Base-by-base conservation (phyloP, 1,284 basidiomycete species). In the Ganoderma lingzhi region DNA sequence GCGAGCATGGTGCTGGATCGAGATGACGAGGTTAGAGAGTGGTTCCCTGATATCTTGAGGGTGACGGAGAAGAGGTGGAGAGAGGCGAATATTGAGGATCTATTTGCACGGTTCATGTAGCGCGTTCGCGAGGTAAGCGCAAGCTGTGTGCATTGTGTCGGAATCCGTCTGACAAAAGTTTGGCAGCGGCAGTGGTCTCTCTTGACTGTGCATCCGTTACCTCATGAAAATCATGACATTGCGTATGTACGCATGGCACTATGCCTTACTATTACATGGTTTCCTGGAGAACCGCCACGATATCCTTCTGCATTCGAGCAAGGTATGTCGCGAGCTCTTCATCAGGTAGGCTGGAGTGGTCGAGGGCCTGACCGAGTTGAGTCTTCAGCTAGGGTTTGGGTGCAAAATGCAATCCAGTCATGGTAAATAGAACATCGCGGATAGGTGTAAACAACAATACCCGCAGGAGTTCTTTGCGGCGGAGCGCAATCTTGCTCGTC, bases 261-360 rank as follows among this genome's bases (percentile, higher is more conserved):
- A 14, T 53, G 3, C 53, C 53, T 56, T 32, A 35, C 53, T 32
- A 39, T 74, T 53, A 78, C 62, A 81, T 74, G 15, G 79, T 82
- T 44, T 82, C 81, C 56, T 81, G 78, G 70, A 93, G 85, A 28
- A 87, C 85, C 63, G 84, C 85, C 42, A 88, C 86, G 65, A 93
- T 87, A 59, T 93, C 89, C 65, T 82, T 85, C 77, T 95, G 93
- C 73, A 94, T 85, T 39, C 89, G 84, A 48, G 82, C 83, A 53
- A 95, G 81, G 75, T 93, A 92, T 0, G 80, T 81, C 14, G 88
- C 76, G 1, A 95, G 82, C 64, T 93, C 93, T 69, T 84, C 82
- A 66, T 91, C 88, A 1, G 92, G 91, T 30, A 94, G 82, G 3
- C 87, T 82, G 14, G 92, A 93, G 73, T 94, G 84, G 32, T 92